Conservation (phyloP, 148 eudicot species). For the Persicaria maculosa region DNA sequence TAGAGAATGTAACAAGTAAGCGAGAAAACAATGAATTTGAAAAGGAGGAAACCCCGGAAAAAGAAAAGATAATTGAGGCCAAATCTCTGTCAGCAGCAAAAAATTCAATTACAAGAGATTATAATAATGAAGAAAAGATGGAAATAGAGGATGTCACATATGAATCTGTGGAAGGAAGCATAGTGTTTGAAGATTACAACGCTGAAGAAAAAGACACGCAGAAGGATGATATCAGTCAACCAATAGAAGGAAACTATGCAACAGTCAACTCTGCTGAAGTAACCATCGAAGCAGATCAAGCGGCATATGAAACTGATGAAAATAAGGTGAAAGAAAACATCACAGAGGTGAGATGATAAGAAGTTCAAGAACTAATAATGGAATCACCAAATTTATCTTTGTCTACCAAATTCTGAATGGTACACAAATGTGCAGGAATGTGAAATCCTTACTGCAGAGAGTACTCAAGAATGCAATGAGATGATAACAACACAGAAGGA, state of each 20-base stretch:
- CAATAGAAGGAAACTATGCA: neutral
- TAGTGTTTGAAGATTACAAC: neutral
- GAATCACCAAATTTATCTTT: neutral
- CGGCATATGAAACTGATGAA: neutral
- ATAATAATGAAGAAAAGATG: neutral
- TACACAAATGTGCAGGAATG: neutral
- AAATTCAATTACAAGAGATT: neutral
- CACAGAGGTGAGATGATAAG: neutral
- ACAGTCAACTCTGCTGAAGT: neutral
- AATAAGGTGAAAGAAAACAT: neutral
- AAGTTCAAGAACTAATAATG: too few species aligned
- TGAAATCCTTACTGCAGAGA: neutral
- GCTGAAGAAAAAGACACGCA: neutral
- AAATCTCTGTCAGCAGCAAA: neutral
- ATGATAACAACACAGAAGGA: neutral
- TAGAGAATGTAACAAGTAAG: neutral
- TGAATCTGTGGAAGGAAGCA: neutral
- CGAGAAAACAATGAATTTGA: neutral
- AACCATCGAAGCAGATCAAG: neutral
- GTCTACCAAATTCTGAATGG: neutral
- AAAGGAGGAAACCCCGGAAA: neutral
- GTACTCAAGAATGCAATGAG: neutral
- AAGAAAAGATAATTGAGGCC: neutral
- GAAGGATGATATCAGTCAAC: neutral
- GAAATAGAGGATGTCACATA: neutral